Evolutionary conservation across 73 alveolate species (phyloP), one percentile per base, ranked within the genome.

Genomic region (Paramecium pentaurelia): DNA sequence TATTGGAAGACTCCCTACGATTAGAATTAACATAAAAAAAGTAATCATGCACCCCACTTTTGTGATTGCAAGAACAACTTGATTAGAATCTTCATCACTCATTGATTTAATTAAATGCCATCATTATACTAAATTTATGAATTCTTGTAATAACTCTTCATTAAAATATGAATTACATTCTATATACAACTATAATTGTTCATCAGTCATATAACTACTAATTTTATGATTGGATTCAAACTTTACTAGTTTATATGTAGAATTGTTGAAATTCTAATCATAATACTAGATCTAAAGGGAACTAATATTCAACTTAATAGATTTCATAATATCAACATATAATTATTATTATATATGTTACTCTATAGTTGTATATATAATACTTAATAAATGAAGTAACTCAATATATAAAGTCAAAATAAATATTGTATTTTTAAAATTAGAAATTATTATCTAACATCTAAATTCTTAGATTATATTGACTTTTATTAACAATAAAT

Each of bases 1-100:
- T 27, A 89, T 25, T 20, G 94, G 94, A 12, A 89, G 86, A 89
- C 88, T 89, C 5, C 94, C 94, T 12, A 83, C 88, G 6, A 89
- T 71, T 28, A 89, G 32, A 36, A 89, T 89, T 9, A 89, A 32
- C 30, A 59, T 20, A 64, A 89, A 89, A 77, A 89, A 71, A 8
- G 58, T 5, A 12, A 89, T 73, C 87, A 73, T 73, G 87, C 87
- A 73, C 12, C 58, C 60, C 2, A 73, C 60, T 73, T 73, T 73
- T 9, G 87, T 73, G 12, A 73, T 73, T 16, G 87, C 60, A 25
- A 64, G 84, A 32, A 64, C 12, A 32, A 64, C 84, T 27, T 64
- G 84, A 34, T 28, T 64, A 5, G 84, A 64, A 32, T 64, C 84
- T 51, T 64, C 84, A 64, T 64, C 84, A 64, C 84, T 64, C 84